These are phyloP conservation scores for Apiospora saccharicola DNA, from an alignment of 2,329 filamentous ascomycete species.

Conservation along the genomic window DNA sequence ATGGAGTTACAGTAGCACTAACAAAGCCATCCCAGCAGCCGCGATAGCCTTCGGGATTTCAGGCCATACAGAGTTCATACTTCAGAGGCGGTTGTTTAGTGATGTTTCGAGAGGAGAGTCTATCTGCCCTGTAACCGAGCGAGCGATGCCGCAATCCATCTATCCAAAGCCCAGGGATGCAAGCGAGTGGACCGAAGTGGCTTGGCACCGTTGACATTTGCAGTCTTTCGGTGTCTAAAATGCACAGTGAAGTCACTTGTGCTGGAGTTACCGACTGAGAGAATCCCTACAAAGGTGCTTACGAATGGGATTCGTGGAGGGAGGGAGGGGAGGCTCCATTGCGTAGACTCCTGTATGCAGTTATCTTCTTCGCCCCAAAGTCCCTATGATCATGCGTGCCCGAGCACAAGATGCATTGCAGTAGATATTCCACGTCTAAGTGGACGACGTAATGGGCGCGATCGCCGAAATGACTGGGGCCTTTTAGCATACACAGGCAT, in stretches of 20 bases:
- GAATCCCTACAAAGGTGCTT: not conserved
- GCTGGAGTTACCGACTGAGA: not conserved
- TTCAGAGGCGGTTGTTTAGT: not conserved
- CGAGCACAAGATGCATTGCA: constrained; percentile 2
- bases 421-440: not conserved
- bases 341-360: not conserved
- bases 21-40: not conserved
- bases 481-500: not conserved
- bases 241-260: constrained; percentile 12
- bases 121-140: not conserved
- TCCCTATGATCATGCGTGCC: not conserved
- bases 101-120: not conserved
- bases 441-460: not conserved
- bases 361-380: not conserved
- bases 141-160: not conserved
- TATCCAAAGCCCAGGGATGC: not conserved
- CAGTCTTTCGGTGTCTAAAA: not conserved
- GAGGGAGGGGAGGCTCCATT: not conserved
- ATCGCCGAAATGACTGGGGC: not conserved
- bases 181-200: not conserved
- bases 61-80: not conserved
- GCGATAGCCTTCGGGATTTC: not conserved
- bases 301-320: not conserved
- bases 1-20: not conserved
- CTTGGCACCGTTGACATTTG: not conserved